Evolutionary conservation across 805 yeast species (phyloP).

Genomic region (Teunomyces atbi): DNA sequence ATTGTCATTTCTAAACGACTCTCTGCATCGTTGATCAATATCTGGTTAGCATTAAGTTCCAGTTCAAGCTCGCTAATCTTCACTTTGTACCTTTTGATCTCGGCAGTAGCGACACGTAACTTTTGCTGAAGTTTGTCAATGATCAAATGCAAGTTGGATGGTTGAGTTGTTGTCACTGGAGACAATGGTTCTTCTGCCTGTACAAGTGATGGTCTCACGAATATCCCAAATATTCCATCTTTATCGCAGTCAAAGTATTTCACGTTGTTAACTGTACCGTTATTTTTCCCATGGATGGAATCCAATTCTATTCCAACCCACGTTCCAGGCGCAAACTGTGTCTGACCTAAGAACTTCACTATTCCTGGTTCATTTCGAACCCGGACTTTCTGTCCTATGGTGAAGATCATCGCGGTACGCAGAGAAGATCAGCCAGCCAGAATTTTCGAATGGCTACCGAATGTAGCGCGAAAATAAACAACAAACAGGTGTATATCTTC

Average conservation of each 20-base stretch:
- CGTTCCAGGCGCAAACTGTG: constrained; percentile 56
- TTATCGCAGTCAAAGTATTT: constrained; percentile 40
- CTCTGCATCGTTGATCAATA: constrained; percentile 15
- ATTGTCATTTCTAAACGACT: constrained; percentile 25
- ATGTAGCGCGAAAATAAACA: constrained; percentile 5
- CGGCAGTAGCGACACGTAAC: constrained; percentile 31
- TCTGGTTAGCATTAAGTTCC: constrained; percentile 8
- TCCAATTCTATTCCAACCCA: constrained; percentile 54
- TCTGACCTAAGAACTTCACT: constrained; percentile 50
- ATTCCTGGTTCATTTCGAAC: constrained; percentile 43
- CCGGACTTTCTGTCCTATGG: constrained; percentile 30
- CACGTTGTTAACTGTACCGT: constrained; percentile 47
- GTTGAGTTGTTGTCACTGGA: not conserved
- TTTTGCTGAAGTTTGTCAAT: constrained; percentile 48
- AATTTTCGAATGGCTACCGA: not conserved
- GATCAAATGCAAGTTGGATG: constrained; percentile 16
- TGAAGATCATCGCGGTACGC: not conserved
- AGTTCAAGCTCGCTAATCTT: constrained; percentile 15
- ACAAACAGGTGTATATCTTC: not conserved
- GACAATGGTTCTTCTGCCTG: constrained; percentile 7
- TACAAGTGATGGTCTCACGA: constrained; percentile 43
- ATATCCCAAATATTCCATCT: constrained; percentile 43
- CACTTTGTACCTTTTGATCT: constrained; percentile 19
- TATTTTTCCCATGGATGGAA: constrained; percentile 43
- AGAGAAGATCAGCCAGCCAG: not conserved